Evolutionary conservation across 305 asterid species (phyloP).

Genomic region (Ilex paraguariensis): DNA sequence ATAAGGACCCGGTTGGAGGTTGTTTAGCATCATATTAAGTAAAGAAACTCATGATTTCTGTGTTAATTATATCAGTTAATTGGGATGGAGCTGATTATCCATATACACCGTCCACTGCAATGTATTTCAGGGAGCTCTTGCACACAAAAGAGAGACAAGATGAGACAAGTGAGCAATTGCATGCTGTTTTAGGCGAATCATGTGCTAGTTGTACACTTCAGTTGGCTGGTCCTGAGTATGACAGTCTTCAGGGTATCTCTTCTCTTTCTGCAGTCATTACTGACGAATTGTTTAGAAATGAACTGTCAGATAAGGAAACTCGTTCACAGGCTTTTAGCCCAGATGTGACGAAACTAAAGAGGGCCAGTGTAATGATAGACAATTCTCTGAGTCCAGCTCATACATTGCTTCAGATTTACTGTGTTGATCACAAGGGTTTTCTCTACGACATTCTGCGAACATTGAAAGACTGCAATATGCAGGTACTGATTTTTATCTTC

Average conservation of each 20-base stretch:
- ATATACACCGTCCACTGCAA: too few relatives aligned
- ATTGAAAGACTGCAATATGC: slow-evolving; percentile 66
- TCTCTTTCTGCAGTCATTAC: slow-evolving; percentile 50
- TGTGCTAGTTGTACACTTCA: slow-evolving; percentile 72
- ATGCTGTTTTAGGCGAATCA: slow-evolving; percentile 62
- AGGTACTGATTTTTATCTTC: slow-evolving; percentile 29
- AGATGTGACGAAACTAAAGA: slow-evolving; percentile 56
- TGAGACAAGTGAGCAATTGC: slow-evolving; percentile 39
- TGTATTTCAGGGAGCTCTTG: slow-evolving; percentile 46
- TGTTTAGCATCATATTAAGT: not conserved
- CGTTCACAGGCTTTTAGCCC: slow-evolving; percentile 62
- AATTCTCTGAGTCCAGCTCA: slow-evolving; percentile 78
- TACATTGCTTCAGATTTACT: slow-evolving; percentile 77
- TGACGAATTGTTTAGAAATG: slow-evolving; percentile 63
- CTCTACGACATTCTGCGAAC: slow-evolving; percentile 76
- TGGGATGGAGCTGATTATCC: too few relatives aligned
- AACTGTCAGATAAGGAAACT: slow-evolving; percentile 49
- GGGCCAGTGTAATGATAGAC: slow-evolving; percentile 52
- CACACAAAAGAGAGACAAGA: slow-evolving; percentile 61
- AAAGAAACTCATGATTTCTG: not conserved
- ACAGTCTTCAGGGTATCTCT: slow-evolving; percentile 39
- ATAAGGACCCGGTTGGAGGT: too few relatives aligned
- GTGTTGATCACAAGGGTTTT: slow-evolving; percentile 80
- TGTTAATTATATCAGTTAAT: not conserved
- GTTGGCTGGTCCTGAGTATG: slow-evolving; percentile 53